Evolutionary conservation across 345 rosid species (phyloP).

Genomic region (Dimocarpus longan): DNA sequence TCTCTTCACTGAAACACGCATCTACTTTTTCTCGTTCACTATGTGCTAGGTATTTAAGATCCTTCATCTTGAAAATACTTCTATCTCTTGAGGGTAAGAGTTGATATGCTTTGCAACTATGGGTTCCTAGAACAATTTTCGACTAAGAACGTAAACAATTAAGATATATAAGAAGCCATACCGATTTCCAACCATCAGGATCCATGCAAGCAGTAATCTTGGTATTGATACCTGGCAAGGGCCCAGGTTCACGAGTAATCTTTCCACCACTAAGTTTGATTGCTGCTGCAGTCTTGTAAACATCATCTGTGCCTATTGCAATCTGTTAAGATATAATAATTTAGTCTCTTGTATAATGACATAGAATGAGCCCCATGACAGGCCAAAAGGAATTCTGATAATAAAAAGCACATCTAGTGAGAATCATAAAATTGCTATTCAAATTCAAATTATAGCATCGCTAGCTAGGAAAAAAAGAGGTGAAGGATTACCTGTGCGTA

Average conservation of each 20-base stretch:
- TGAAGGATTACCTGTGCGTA: constrained; percentile 60
- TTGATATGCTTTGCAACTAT: not conserved
- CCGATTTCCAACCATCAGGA: constrained; percentile 99
- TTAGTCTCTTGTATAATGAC: not conserved
- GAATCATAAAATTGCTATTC: not conserved
- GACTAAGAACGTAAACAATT: not conserved
- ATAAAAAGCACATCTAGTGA: not conserved
- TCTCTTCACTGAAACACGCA: not conserved
- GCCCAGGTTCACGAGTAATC: constrained; percentile 91
- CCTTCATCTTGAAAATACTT: not conserved
- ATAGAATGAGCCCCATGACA: not conserved
- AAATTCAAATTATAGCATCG: not conserved
- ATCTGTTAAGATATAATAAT: constrained; percentile 48
- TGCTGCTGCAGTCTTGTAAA: constrained; percentile 94
- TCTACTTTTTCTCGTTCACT: not conserved
- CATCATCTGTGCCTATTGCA: constrained; percentile 95
- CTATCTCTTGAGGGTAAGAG: not conserved
- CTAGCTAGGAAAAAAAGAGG: not conserved
- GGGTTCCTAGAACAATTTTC: not conserved
- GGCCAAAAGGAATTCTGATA: not conserved
- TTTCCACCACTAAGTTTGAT: constrained; percentile 81
- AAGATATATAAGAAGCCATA: constrained; percentile 31
- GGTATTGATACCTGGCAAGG: constrained; percentile 89
- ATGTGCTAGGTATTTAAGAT: not conserved
- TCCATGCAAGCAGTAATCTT: constrained; percentile 96